A percentile compares a stretch with the other conserved stretches of the same genome.
phyloP scores from a whole-genome alignment of 306 rosid species.

The Mimosa pudica region DNA sequence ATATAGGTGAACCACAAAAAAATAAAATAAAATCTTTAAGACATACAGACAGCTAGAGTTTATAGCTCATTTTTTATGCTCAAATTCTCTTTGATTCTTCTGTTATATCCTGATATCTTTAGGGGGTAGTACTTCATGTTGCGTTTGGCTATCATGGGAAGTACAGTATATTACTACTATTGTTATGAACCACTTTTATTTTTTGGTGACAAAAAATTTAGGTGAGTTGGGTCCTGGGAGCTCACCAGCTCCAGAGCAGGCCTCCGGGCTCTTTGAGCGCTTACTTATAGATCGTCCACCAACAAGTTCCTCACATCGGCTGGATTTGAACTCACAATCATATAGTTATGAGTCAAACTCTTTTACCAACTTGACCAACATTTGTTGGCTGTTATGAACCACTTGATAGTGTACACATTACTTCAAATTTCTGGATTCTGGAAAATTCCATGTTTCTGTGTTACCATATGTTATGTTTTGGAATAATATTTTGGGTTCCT shows the following conservation, averaged over 20 bases:
- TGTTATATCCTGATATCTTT: not conserved
- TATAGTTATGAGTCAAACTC: no score
- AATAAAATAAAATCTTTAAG: not conserved
- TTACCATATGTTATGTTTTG: not conserved
- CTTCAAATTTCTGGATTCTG: not conserved
- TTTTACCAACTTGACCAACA: no score
- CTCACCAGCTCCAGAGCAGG: no score
- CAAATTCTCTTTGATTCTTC: not conserved
- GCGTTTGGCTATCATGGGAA: not conserved
- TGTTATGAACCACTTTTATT: no score
- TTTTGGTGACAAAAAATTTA: no score
- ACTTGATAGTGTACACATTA: not conserved
- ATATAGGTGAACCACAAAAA: no score
- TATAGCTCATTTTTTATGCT: not conserved
- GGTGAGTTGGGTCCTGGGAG: no score
- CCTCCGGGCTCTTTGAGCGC: no score
- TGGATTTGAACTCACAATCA: no score
- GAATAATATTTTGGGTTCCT: constrained; percentile 16
- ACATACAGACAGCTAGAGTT: not conserved
- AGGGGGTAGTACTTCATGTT: not conserved
- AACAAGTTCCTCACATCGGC: no score
- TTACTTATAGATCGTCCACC: no score
- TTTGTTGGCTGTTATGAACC: not conserved
- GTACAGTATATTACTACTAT: no score
- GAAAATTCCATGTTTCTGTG: not conserved